phyloP scores from a whole-genome alignment of 768 basidiomycete genomes.

The Podaxis mareebaensis region DNA sequence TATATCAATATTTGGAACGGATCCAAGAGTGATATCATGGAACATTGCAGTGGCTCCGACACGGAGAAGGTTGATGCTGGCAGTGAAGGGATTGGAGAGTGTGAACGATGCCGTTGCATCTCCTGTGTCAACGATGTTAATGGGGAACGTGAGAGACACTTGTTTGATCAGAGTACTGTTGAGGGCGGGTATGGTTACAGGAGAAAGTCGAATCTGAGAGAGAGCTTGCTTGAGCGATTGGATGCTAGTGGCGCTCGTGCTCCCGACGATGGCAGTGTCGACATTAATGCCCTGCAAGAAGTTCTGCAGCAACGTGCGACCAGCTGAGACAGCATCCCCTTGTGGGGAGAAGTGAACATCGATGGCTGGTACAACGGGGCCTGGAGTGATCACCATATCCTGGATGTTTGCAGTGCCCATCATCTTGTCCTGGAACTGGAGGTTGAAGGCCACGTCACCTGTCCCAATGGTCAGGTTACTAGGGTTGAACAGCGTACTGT shows the following conservation, averaged over 20 bases:
- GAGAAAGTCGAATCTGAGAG: constrained; percentile 57
- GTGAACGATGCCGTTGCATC: constrained; percentile 58
- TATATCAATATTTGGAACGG: constrained; percentile 54
- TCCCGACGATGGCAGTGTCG: constrained; percentile 56
- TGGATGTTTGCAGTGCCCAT: constrained; percentile 54
- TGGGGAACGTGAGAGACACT: constrained; percentile 59
- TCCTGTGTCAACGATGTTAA: constrained; percentile 60
- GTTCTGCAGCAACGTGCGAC: constrained; percentile 59
- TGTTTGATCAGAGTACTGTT: constrained; percentile 60
- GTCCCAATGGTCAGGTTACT: constrained; percentile 52
- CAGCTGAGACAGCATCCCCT: constrained; percentile 52
- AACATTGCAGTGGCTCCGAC: constrained; percentile 56
- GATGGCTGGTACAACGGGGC: constrained; percentile 45
- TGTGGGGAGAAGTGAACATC: constrained; percentile 66
- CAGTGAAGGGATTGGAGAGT: constrained; percentile 71
- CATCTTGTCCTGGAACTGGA: constrained; percentile 55
- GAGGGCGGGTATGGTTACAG: constrained; percentile 65
- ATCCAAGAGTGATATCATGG: constrained; percentile 56
- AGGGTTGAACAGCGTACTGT: constrained; percentile 64
- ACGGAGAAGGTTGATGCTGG: constrained; percentile 63
- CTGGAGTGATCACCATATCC: constrained; percentile 59
- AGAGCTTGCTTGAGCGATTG: constrained; percentile 62
- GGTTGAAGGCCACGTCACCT: constrained; percentile 62
- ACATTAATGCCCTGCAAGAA: constrained; percentile 66
- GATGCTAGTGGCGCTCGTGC: constrained; percentile 55